Evolutionary conservation across 495 filamentous ascomycete species (phyloP).

Genomic region (Trichoderma erinaceum): DNA sequence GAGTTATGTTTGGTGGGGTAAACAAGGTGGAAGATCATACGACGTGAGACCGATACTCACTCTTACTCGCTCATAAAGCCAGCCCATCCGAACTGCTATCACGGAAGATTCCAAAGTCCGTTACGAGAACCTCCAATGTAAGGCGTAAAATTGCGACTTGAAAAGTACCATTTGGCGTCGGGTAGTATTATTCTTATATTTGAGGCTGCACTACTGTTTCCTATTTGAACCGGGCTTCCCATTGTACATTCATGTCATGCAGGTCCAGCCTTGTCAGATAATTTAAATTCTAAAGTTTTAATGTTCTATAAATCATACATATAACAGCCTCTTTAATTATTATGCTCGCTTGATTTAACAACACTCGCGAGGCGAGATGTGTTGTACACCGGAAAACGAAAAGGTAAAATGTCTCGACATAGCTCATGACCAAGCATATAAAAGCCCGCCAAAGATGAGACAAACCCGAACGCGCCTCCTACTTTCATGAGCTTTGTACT

Average conservation of each 20-base stretch:
- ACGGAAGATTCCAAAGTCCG: not conserved
- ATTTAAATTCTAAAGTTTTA: not conserved
- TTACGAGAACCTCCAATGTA: not conserved
- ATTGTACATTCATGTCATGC: not conserved
- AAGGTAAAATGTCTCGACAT: not conserved
- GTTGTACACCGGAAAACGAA: not conserved
- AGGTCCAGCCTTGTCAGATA: not conserved
- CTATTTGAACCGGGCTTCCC: not conserved
- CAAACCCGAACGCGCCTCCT: not conserved
- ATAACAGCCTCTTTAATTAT: not conserved
- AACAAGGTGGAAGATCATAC: not conserved
- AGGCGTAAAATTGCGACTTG: not conserved
- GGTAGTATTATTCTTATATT: not conserved
- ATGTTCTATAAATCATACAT: not conserved
- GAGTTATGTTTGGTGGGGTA: not conserved
- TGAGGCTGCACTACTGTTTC: not conserved
- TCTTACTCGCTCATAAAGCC: not conserved
- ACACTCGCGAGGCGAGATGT: not conserved
- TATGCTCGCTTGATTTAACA: not conserved
- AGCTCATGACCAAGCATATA: not conserved
- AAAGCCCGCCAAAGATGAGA: not conserved
- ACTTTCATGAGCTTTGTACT: not conserved
- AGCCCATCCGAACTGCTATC: not conserved
- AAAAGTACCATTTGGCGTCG: not conserved
- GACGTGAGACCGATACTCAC: not conserved